Conservation (phyloP, 2,329 filamentous ascomycete genomes). For the Talaromyces albobiverticillius region DNA sequence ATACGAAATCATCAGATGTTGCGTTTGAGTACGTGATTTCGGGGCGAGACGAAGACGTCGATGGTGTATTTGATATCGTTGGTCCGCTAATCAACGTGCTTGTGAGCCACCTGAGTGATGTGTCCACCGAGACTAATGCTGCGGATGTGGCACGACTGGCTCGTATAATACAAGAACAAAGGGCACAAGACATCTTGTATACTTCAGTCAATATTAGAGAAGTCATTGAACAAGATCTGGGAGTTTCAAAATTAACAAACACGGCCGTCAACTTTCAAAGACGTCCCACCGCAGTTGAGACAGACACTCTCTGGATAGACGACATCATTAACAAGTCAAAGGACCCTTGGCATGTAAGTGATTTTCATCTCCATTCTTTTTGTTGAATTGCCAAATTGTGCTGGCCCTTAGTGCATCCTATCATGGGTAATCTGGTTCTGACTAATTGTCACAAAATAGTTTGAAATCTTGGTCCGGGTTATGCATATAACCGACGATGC, state of each 20-base stretch:
- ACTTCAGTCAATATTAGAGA: not conserved
- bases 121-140: not conserved
- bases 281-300: not conserved
- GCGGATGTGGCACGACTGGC: not conserved
- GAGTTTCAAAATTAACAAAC: not conserved
- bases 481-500: not conserved
- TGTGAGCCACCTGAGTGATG: conserved; percentile 2
- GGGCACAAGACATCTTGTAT: not conserved
- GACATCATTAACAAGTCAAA: not conserved
- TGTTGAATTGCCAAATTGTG: not conserved
- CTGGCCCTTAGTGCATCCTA: too few species aligned
- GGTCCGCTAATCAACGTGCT: conserved; percentile 30
- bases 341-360: not conserved
- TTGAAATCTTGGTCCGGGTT: not conserved
- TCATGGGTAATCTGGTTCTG: not conserved
- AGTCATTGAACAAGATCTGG: not conserved
- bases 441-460: not conserved
- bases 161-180: not conserved
- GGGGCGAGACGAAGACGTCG: conserved; percentile 32
- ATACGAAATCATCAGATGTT: conserved; percentile 35
- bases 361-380: not conserved
- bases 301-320: not conserved
- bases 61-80: conserved; percentile 36
- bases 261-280: not conserved
- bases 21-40: conserved; percentile 41